A percentile compares a stretch with the other conserved stretches of the same genome.
phyloP scores from a whole-genome alignment of 768 basidiomycete genomes.

The Boletus patriciae region DNA sequence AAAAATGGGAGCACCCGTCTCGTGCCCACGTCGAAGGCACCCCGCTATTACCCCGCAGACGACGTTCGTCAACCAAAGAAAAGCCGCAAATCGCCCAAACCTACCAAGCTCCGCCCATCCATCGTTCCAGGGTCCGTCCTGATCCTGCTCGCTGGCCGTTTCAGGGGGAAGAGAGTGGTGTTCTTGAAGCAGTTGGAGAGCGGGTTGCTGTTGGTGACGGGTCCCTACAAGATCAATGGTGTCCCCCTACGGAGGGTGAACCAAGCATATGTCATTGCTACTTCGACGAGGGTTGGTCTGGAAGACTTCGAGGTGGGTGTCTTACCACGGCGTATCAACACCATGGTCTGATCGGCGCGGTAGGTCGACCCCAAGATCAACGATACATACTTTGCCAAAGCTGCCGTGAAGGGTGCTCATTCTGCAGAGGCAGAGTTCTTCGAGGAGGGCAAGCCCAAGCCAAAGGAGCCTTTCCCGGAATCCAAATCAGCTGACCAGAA shows the following conservation, averaged over 20 bases:
- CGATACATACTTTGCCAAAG: conserved; percentile 92
- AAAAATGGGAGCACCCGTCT: conserved; percentile 90
- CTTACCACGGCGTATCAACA: background rate
- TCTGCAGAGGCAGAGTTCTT: conserved; percentile 99
- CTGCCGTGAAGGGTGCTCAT: conserved; percentile 59
- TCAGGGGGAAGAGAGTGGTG: conserved; percentile 97
- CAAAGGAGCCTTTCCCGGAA: conserved; percentile 82
- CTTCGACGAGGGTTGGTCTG: conserved; percentile 90
- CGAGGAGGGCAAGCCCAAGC: conserved; percentile 87
- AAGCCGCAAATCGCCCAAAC: conserved; percentile 82
- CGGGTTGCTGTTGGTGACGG: conserved; percentile 92
- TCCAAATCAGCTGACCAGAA: conserved; percentile 92
- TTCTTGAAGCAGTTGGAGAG: conserved; percentile 94
- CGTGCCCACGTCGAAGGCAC: conserved; percentile 81
- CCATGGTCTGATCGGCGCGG: conserved; percentile 9
- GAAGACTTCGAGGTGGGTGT: conserved; percentile 65
- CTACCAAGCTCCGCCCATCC: conserved; percentile 74
- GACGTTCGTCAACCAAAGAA: conserved; percentile 90
- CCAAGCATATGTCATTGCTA: conserved; percentile 98
- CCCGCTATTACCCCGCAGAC: conserved; percentile 93
- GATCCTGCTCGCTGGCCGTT: conserved; percentile 96
- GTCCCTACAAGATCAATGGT: conserved; percentile 97
- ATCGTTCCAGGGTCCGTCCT: conserved; percentile 95
- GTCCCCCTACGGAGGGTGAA: conserved; percentile 97
- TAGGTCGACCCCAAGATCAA: conserved; percentile 88